Evolutionary conservation across 2,329 filamentous ascomycete genomes (phyloP).

Genomic region (Claviceps capensis): DNA sequence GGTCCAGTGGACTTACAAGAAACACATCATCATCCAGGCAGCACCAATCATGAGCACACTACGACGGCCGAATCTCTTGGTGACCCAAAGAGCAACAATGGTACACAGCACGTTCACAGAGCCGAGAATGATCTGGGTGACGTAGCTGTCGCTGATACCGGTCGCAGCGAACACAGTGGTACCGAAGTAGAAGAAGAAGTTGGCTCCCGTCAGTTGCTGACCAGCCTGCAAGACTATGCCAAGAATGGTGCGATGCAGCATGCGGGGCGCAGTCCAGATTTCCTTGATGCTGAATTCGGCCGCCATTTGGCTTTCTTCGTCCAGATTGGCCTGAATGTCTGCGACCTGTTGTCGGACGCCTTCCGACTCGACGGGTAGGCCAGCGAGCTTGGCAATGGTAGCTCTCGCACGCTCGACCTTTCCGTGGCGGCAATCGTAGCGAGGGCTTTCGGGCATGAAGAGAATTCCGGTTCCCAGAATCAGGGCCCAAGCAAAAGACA

Average conservation of each 20-base stretch:
- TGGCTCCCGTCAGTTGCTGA: conserved; percentile 55
- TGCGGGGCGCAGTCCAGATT: conserved; percentile 54
- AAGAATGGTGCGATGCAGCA: conserved; percentile 49
- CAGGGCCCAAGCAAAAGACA: conserved; percentile 42
- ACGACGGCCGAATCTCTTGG: conserved; percentile 51
- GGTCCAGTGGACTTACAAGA: conserved; percentile 22
- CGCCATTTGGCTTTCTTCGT: conserved; percentile 30
- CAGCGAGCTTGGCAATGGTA: conserved; percentile 33
- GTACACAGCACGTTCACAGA: conserved; percentile 56
- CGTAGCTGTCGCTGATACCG: conserved; percentile 50
- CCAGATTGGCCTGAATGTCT: conserved; percentile 37
- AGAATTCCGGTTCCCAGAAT: conserved; percentile 36
- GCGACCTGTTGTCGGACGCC: conserved; percentile 33
- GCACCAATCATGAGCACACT: conserved; percentile 49
- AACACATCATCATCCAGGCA: conserved; percentile 43
- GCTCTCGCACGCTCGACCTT: conserved; percentile 32
- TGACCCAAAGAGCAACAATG: conserved; percentile 49
- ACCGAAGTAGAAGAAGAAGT: conserved; percentile 56
- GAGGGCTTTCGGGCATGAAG: conserved; percentile 40
- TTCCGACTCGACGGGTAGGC: conserved; percentile 24
- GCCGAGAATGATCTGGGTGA: conserved; percentile 54
- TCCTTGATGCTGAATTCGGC: conserved; percentile 39
- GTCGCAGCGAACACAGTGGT: conserved; percentile 53
- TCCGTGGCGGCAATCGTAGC: conserved; percentile 34
- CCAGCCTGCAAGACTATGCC: conserved; percentile 50